A percentile compares a stretch with the other conserved stretches of the same genome.
Conservation (phyloP, 768 basidiomycete species). For the Candolleomyces eurysporus region DNA sequence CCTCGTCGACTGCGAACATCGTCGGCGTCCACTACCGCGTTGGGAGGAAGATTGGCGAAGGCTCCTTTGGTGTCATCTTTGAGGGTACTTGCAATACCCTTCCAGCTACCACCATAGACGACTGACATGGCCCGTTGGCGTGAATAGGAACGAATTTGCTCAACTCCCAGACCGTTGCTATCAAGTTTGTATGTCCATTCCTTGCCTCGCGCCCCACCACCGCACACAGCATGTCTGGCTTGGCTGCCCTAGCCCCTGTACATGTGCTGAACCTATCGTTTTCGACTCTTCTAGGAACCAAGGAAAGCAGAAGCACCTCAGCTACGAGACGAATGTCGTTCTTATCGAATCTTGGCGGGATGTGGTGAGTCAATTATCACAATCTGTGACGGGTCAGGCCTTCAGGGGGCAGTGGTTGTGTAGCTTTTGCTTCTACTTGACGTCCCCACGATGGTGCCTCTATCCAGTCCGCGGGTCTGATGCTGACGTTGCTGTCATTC, state of each 20-base stretch:
- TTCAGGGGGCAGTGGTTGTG: not conserved
- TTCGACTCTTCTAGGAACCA: constrained; percentile 60
- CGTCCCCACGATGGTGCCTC: constrained; percentile 28
- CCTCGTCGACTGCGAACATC: constrained; percentile 67
- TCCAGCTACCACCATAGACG: constrained; percentile 46
- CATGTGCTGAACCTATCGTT: constrained; percentile 44
- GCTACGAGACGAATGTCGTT: constrained; percentile 96
- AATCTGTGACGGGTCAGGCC: constrained; percentile 11
- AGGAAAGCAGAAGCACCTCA: constrained; percentile 96
- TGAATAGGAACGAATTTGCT: constrained; percentile 94
- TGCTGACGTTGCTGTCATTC: constrained; percentile 41
- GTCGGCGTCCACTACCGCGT: constrained; percentile 83
- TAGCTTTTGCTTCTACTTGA: constrained; percentile 12
- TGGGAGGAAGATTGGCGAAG: constrained; percentile 99
- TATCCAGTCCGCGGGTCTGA: constrained; percentile 97
- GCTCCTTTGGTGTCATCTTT: constrained; percentile 97
- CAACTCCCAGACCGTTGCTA: constrained; percentile 63
- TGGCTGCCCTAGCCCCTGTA: constrained; percentile 24
- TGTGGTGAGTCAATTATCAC: constrained; percentile 63
- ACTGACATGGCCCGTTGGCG: constrained; percentile 76
- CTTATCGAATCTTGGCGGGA: constrained; percentile 87
- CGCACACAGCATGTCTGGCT: constrained; percentile 8
- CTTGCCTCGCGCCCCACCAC: not conserved
- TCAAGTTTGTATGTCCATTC: constrained; percentile 79
- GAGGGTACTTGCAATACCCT: constrained; percentile 57